Base-by-base conservation (phyloP, 2,329 filamentous ascomycete genomes). In the Atkinsonella hypoxylon region DNA sequence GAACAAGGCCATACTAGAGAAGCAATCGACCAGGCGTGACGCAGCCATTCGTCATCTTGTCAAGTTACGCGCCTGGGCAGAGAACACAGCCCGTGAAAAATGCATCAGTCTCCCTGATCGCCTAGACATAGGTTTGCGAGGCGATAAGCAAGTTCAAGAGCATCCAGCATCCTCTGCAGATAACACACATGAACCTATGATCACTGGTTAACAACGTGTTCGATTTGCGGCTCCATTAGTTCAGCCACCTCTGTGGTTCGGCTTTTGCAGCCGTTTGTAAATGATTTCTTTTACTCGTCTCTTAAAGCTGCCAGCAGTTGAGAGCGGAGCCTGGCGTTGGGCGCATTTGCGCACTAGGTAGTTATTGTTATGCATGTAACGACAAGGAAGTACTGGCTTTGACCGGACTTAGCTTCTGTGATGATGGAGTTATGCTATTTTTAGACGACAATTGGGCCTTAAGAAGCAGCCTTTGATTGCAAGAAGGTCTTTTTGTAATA, bases 61-160 rank as follows among this genome's bases (percentile, higher is more conserved):
- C 40, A 83, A 84, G 61, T 77, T 95, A 62, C 80, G 91, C 51
- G 82, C 84, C 1, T 98, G 91, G 89, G 84, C 88, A 10, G 91
- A 97, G 67, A 73, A 74, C 17, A 76, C 76, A 49, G 82, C 79
- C 3, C 61, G 67, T 10, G 61, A 66, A 6, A 62, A 61, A 43
- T 61, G 60, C 8, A 56, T 60, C 31, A 56, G 51, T 18, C 55
- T 69, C 5, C 67, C 68, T 2, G 62, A 65, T 17, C 59, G 59
- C 17, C 56, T 70, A 11, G 66, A 69, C 15, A 63, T 70, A 45
- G 68, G 68, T 31, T 53, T 70, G 18, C 59, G 64, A 45, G 62
- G 61, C 1, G 68, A 72, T 20, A 67, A 69, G n/a, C 47, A 58
- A 12, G 63, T 63, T 10, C 50, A 52, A 17, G 58, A 58, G 7